Percentiles rank a stretch among this genome's conserved stretches.
These are phyloP conservation scores for Eimeria sp. DNA, from an alignment of 169 alveolate species.

Conservation along the genomic window DNA sequence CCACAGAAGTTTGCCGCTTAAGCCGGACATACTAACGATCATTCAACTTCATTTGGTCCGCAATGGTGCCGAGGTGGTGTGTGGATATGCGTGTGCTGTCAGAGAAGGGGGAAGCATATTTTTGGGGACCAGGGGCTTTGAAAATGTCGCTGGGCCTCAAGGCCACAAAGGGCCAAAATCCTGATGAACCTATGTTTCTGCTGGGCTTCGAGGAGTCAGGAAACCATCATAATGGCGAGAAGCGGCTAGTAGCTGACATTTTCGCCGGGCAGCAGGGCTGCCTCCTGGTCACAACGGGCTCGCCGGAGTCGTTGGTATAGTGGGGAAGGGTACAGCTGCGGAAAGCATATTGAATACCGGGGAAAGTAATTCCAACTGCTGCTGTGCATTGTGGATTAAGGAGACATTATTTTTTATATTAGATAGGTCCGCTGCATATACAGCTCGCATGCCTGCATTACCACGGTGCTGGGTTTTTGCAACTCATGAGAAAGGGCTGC, in stretches of 20 bases:
- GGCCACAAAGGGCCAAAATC: neutral
- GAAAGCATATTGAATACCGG: neutral
- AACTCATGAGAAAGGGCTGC: neutral
- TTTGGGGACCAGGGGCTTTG: constrained; percentile 63
- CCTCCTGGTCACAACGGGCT: constrained; percentile 23
- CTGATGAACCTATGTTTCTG: neutral
- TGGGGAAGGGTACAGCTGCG: neutral
- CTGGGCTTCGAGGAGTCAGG: neutral
- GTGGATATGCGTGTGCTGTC: constrained; percentile 9
- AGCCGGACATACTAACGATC: neutral
- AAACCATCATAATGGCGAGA: neutral
- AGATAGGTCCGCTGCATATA: neutral
- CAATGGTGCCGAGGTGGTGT: neutral
- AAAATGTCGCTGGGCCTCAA: constrained; percentile 16
- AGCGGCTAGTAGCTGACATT: constrained; percentile 10
- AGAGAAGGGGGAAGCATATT: constrained; percentile 22
- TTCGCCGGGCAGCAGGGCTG: constrained; percentile 60
- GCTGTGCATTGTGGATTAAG: neutral
- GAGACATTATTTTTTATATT: neutral
- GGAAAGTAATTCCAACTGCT: neutral
- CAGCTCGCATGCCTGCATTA: neutral
- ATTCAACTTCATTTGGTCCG: neutral
- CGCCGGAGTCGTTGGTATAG: neutral
- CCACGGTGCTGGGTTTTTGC: neutral
- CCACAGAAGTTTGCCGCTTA: neutral